Conservation (phyloP, 495 filamentous ascomycete genomes). For the Penicillium ucsense region DNA sequence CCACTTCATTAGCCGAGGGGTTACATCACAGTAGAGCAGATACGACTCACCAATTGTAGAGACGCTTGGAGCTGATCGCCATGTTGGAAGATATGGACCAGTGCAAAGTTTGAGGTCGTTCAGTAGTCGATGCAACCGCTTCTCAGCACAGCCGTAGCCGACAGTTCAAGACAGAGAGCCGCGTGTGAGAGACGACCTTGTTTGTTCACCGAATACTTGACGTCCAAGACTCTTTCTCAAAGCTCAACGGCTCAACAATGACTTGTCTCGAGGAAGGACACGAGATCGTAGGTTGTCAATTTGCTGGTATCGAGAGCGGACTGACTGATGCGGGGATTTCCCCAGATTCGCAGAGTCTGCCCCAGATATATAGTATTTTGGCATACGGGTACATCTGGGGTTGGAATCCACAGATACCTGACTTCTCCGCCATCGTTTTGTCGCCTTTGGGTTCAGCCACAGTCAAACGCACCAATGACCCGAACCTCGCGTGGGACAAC, state of each 20-base stretch:
- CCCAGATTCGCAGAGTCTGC: background rate
- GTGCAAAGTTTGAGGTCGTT: background rate
- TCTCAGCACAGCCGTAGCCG: background rate
- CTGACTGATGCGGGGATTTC: too few species aligned
- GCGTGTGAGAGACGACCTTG: too few species aligned
- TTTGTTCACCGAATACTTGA: too few species aligned
- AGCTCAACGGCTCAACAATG: too few species aligned
- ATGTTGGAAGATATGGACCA: conserved; percentile 5
- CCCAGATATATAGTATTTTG: conserved; percentile 13
- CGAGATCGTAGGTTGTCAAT: too few species aligned
- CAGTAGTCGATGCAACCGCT: background rate
- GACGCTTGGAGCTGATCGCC: conserved; percentile 23
- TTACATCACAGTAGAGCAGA: background rate
- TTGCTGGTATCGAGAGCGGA: background rate
- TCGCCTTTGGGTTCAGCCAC: background rate
- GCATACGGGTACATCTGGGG: background rate
- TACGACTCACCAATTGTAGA: conserved; percentile 26
- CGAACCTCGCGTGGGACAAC: conserved; percentile 4
- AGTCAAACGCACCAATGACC: conserved; percentile 8
- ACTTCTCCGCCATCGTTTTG: too few species aligned
- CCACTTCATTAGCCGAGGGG: background rate
- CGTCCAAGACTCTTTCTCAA: too few species aligned
- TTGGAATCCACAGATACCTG: background rate
- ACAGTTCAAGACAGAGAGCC: too few species aligned
- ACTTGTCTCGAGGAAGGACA: too few species aligned